Percentiles rank a stretch among this genome's conserved stretches.
Conservation (phyloP, 495 filamentous ascomycete species). For the Penicillium canariense region DNA sequence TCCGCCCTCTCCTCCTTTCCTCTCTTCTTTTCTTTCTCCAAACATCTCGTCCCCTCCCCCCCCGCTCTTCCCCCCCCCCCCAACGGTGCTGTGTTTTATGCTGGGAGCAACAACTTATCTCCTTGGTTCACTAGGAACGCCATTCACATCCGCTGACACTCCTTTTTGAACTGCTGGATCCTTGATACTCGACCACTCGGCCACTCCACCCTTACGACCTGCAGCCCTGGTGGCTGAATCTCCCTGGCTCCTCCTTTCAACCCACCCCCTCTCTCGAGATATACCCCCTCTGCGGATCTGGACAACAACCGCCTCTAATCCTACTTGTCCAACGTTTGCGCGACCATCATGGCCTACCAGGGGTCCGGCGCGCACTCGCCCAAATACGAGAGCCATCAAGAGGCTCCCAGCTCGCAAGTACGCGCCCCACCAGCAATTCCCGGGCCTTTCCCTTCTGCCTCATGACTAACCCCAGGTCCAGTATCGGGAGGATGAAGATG, state of each 20-base stretch:
- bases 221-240: slow-evolving; percentile 23
- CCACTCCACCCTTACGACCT: slow-evolving; percentile 9
- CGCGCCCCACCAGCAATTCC: not conserved
- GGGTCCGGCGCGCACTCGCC: slow-evolving; percentile 40
- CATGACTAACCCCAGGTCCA: not conserved
- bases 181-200: too few relatives aligned
- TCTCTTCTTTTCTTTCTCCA: slow-evolving; percentile 16
- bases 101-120: not conserved
- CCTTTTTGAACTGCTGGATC: too few relatives aligned
- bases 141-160: slow-evolving; percentile 3
- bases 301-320: slow-evolving; percentile 6
- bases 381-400: slow-evolving; percentile 52
- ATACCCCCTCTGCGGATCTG: slow-evolving; percentile 21
- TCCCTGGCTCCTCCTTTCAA: slow-evolving; percentile 20
- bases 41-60: slow-evolving; percentile 1
- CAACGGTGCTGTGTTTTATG: not conserved
- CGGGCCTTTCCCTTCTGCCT: not conserved
- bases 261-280: slow-evolving; percentile 13
- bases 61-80: not conserved
- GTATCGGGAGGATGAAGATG: slow-evolving; percentile 69
- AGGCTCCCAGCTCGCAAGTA: slow-evolving; percentile 50
- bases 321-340: slow-evolving; percentile 12
- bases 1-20: not conserved
- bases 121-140: not conserved
- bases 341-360: slow-evolving; percentile 56